A percentile compares a stretch with the other conserved stretches of the same genome.
phyloP scores from a whole-genome alignment of 2,329 filamentous ascomycete genomes.

The Biscogniauxia marginata region DNA sequence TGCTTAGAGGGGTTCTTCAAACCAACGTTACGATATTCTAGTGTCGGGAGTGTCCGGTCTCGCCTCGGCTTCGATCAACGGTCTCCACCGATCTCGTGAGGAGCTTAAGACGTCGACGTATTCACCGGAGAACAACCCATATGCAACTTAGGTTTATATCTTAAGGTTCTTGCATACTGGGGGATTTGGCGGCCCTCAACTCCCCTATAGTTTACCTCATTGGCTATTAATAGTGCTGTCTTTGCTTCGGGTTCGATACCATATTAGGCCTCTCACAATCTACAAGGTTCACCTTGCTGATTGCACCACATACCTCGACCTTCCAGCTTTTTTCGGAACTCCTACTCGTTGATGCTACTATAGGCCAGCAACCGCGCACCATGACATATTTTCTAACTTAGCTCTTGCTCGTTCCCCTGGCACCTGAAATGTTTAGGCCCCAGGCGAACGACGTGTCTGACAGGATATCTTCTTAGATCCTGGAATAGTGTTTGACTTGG shows the following conservation, averaged over 20 bases:
- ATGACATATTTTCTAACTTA: slow-evolving; percentile 26
- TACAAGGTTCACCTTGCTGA: background rate
- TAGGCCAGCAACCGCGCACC: slow-evolving; percentile 11
- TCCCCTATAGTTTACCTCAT: background rate
- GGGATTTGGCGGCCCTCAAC: too few species aligned
- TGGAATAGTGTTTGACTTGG: background rate
- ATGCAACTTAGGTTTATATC: too few species aligned
- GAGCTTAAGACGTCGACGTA: background rate
- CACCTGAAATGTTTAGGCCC: background rate
- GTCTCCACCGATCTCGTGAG: background rate
- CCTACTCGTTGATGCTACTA: background rate
- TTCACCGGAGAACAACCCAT: background rate
- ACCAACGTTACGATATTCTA: background rate
- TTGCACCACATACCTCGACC: background rate
- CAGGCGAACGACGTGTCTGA: background rate
- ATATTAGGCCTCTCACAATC: background rate
- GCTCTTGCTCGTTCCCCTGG: background rate
- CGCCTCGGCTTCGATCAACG: background rate
- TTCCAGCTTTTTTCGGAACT: background rate
- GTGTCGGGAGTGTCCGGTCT: background rate
- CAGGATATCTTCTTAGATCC: background rate
- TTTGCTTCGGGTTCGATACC: background rate
- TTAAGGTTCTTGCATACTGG: too few species aligned
- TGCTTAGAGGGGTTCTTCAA: background rate
- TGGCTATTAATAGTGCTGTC: background rate